A percentile compares a stretch with the other conserved stretches of the same genome.
Evolutionary conservation across 164 flowering plant genomes (phyloP).

Genomic region (Dillenia suffruticosa): DNA sequence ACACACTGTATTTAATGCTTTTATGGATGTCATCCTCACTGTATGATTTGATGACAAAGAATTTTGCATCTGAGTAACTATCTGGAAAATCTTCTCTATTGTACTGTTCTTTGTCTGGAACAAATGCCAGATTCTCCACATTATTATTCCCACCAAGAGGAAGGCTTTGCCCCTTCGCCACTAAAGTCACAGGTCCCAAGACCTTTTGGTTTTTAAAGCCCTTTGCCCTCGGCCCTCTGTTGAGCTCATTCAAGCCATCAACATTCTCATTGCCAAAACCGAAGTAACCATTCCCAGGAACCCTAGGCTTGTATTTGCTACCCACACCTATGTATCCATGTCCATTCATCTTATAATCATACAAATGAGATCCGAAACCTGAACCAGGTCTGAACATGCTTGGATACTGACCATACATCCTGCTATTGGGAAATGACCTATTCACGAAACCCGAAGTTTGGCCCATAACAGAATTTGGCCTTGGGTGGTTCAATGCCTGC

Average conservation of each 20-base stretch:
- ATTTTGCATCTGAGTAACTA: slow-evolving; percentile 67
- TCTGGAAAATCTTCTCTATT: slow-evolving; percentile 62
- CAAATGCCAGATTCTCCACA: slow-evolving; percentile 28
- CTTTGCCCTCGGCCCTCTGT: slow-evolving; percentile 80
- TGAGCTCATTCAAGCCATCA: slow-evolving; percentile 84
- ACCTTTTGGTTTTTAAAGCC: slow-evolving; percentile 52
- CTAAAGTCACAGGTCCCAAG: slow-evolving; percentile 29
- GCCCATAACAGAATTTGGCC: slow-evolving; percentile 23
- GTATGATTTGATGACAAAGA: slow-evolving; percentile 82
- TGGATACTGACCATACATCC: slow-evolving; percentile 40
- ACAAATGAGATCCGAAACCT: slow-evolving; percentile 33
- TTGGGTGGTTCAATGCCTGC: slow-evolving; percentile 37
- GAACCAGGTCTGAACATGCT: slow-evolving; percentile 25
- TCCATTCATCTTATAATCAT: slow-evolving; percentile 39
- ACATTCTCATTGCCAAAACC: slow-evolving; percentile 51
- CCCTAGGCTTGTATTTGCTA: slow-evolving; percentile 59
- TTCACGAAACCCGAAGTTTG: slow-evolving; percentile 33
- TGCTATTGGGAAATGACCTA: slow-evolving; percentile 36
- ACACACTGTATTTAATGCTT: slow-evolving; percentile 79
- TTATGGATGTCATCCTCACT: slow-evolving; percentile 96
- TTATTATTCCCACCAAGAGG: slow-evolving; percentile 20
- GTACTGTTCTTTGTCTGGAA: slow-evolving; percentile 53
- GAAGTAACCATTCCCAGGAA: slow-evolving; percentile 47
- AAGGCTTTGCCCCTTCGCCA: slow-evolving; percentile 53
- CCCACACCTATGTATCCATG: slow-evolving; percentile 60